Evolutionary conservation across 305 asterid genomes (phyloP), one percentile per base, ranked within the genome.

Genomic region (Fraxinus paxiana): DNA sequence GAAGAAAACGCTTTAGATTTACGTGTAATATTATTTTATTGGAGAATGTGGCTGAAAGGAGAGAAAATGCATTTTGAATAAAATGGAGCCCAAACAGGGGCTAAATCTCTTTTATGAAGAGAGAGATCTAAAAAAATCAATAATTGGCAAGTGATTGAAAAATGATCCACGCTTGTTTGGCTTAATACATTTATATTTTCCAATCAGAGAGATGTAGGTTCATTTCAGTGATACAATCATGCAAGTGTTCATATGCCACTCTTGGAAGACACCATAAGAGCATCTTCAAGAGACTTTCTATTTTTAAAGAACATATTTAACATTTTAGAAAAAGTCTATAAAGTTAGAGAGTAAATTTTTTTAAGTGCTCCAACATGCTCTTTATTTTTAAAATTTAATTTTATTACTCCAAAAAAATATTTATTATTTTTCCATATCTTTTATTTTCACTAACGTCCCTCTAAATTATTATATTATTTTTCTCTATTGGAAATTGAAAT

Each of bases 221-320:
- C 74, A 69, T 77, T 67, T 38, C 30, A 69, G 75, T 78, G 48
- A 35, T 65, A 59, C 75, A 31, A 70, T 70, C 75, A 31, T 48
- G 22, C 75, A 77, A 75, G 71, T 72, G 75, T 70, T 70, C 77
- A 35, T 51, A 17, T 35, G 75, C 63, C 69, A 24, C 74, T 61
- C n/a, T 30, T 18, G 72, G 18, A 54, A 54, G 77, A 75, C 17
- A n/a, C n/a, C 78, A 54, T 54, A 12, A 15, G 41, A 46, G 6
- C 1, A 15, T 13, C 56, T 46, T 0, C 56, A 46, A 46, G 56
- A 46, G 56, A 13, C 18, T 43, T 17, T 43, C 5, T 46, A 46
- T 46, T 46, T 46, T 46, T 15, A 13, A 46, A 46, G 0, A 13
- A 1, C 15, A 38, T 46, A 46, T 46, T 46, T 46, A 46, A 46